Percentiles rank a stretch among this genome's conserved stretches.
Conservation (phyloP, 148 eudicot species). For the Drosera capensis region DNA sequence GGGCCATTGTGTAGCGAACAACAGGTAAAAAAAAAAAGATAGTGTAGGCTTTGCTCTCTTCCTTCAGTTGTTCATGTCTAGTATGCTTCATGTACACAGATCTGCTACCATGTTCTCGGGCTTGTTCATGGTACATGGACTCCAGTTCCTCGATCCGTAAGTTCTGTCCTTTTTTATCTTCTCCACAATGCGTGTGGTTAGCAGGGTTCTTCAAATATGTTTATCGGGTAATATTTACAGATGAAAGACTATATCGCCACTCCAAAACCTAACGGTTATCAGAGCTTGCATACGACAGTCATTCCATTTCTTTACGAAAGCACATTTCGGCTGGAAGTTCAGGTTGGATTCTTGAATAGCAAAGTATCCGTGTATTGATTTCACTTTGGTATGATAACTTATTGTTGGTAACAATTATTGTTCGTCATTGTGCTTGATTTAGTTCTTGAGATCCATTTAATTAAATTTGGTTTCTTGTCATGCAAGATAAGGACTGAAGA, state of each 20-base stretch:
- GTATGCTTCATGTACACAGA: conserved; percentile 31
- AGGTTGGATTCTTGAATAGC: conserved; percentile 27
- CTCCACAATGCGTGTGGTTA: too few species aligned
- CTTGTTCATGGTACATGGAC: conserved; percentile 95
- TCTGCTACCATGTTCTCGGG: conserved; percentile 94
- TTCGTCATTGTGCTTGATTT: not conserved
- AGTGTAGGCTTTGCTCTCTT: not conserved
- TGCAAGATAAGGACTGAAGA: conserved; percentile 90
- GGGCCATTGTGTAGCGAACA: conserved; percentile 86
- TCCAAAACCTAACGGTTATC: conserved; percentile 93
- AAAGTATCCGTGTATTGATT: not conserved
- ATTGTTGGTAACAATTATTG: not conserved
- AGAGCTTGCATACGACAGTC: conserved; percentile 95
- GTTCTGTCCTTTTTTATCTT: conserved; percentile 19
- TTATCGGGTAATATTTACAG: conserved; percentile 20
- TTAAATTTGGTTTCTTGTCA: not conserved
- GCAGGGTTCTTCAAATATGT: not conserved
- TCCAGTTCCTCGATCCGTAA: conserved; percentile 83
- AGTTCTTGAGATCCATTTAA: not conserved
- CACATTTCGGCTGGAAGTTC: conserved; percentile 94
- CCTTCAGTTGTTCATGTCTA: not conserved
- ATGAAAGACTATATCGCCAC: conserved; percentile 96
- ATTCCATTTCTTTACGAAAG: conserved; percentile 98
- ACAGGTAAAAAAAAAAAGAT: too few species aligned
- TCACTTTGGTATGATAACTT: too few species aligned